Evolutionary conservation across 164 flowering plant genomes (phyloP).

Genomic region (Taxillus chinensis): DNA sequence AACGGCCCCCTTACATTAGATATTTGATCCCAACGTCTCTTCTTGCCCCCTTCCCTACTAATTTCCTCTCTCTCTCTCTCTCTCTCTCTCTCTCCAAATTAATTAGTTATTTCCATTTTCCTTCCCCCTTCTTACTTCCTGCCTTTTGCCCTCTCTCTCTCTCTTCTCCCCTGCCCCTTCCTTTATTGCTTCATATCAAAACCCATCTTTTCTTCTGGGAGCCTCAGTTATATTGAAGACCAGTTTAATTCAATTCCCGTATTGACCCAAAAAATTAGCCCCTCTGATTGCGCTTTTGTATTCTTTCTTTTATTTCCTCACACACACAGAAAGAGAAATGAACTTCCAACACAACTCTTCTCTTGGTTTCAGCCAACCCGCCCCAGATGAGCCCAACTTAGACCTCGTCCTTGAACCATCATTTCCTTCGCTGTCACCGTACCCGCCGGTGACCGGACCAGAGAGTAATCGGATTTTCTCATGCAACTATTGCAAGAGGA

Average conservation of each 20-base stretch:
- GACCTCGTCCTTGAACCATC: slow-evolving; percentile 35
- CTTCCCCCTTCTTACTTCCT: not conserved
- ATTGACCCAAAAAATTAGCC: too few relatives aligned
- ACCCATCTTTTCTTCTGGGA: too few relatives aligned
- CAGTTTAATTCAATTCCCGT: too few relatives aligned
- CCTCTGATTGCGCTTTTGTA: too few relatives aligned
- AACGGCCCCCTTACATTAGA: too few relatives aligned
- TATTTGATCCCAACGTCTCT: too few relatives aligned
- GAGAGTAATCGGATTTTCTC: slow-evolving; percentile 43
- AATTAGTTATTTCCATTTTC: not conserved
- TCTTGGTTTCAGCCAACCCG: slow-evolving; percentile 27
- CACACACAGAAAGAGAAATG: slow-evolving; percentile 15
- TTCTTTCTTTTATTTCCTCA: too few relatives aligned
- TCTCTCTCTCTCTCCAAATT: not conserved
- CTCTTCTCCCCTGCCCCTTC: slow-evolving; percentile 6
- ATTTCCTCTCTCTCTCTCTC: slow-evolving; percentile 3
- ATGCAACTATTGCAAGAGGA: slow-evolving; percentile 69
- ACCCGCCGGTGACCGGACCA: not conserved
- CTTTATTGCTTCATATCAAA: too few relatives aligned
- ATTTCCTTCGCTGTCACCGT: slow-evolving; percentile 27
- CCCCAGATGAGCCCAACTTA: slow-evolving; percentile 24
- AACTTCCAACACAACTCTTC: slow-evolving; percentile 36
- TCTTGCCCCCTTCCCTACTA: not conserved
- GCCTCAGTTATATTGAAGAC: too few relatives aligned
- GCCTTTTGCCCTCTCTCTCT: not conserved